Evolutionary conservation across 257 asterid species (phyloP).

Genomic region (Catharanthus roseus): DNA sequence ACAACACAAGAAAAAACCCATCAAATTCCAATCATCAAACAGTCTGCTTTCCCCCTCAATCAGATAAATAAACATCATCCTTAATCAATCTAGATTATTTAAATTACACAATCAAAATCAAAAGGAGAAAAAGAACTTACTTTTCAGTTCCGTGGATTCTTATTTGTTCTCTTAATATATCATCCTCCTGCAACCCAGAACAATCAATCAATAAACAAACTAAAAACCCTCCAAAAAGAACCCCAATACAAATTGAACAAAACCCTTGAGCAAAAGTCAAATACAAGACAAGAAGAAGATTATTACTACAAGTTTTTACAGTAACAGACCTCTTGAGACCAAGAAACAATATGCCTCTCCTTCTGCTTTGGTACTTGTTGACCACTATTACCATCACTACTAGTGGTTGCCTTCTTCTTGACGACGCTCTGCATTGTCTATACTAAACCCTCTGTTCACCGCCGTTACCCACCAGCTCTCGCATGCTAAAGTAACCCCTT

Average conservation of each 20-base stretch:
- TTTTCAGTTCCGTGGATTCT: slow-evolving; percentile 86
- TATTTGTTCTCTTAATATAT: slow-evolving; percentile 89
- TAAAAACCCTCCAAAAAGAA: not conserved
- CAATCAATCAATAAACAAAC: slow-evolving; percentile 14
- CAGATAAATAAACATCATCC: not conserved
- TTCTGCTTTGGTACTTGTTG: slow-evolving; percentile 53
- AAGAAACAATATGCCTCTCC: slow-evolving; percentile 92
- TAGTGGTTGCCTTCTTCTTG: slow-evolving; percentile 45
- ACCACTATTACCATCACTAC: slow-evolving; percentile 19
- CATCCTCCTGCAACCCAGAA: slow-evolving; percentile 74
- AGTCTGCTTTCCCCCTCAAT: not conserved
- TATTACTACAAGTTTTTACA: slow-evolving; percentile 6
- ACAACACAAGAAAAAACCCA: slow-evolving; percentile 18
- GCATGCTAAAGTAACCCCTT: slow-evolving; percentile 67
- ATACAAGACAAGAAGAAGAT: not conserved
- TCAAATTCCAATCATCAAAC: slow-evolving; percentile 20
- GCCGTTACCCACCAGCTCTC: slow-evolving; percentile 36
- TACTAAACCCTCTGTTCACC: slow-evolving; percentile 26
- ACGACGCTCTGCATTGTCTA: slow-evolving; percentile 56
- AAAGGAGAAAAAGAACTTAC: slow-evolving; percentile 35
- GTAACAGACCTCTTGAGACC: slow-evolving; percentile 90
- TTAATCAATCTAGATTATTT: not conserved
- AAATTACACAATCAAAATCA: not conserved
- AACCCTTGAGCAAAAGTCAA: not conserved
- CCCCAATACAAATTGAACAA: not conserved